Evolutionary conservation across 2,329 filamentous ascomycete species (phyloP).

Genomic region (Biscogniauxia mediterranea): DNA sequence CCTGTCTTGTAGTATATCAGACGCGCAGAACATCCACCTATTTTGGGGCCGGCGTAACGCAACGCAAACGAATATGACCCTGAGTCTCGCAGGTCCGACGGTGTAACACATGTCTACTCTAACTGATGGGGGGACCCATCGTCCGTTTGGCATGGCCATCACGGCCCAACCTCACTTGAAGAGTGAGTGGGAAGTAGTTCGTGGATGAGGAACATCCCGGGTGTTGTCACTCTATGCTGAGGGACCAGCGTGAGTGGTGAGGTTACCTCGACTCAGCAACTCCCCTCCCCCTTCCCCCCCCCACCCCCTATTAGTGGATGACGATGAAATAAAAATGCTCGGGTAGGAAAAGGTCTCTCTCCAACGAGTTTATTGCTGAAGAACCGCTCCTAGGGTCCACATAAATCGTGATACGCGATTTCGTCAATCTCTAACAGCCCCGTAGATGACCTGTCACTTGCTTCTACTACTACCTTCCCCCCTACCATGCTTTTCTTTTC

Average conservation of each 20-base stretch:
- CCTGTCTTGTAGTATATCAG: not conserved
- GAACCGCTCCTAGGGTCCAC: not conserved
- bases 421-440: slow-evolving; percentile 18
- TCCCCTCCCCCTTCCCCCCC: not conserved
- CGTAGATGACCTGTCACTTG: slow-evolving; percentile 21
- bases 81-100: slow-evolving; percentile 5
- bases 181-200: not conserved
- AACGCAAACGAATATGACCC: slow-evolving; percentile 16
- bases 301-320: not conserved
- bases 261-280: slow-evolving; percentile 12
- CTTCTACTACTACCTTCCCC: no score
- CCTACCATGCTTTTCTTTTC: not conserved
- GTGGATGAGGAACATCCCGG: slow-evolving; percentile 4
- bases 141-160: slow-evolving; percentile 5
- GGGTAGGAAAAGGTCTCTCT: slow-evolving; percentile 5
- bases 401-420: slow-evolving; percentile 5
- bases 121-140: slow-evolving; percentile 7
- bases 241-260: slow-evolving; percentile 2
- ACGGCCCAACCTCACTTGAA: slow-evolving; percentile 4
- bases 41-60: slow-evolving; percentile 2
- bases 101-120: slow-evolving; percentile 14
- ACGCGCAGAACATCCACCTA: not conserved
- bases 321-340: slow-evolving; percentile 7
- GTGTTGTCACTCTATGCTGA: slow-evolving; percentile 3
- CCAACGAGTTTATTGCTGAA: slow-evolving; percentile 1